phyloP scores from a whole-genome alignment of 2,329 filamentous ascomycete species.

The Diaporthe ilicicola region DNA sequence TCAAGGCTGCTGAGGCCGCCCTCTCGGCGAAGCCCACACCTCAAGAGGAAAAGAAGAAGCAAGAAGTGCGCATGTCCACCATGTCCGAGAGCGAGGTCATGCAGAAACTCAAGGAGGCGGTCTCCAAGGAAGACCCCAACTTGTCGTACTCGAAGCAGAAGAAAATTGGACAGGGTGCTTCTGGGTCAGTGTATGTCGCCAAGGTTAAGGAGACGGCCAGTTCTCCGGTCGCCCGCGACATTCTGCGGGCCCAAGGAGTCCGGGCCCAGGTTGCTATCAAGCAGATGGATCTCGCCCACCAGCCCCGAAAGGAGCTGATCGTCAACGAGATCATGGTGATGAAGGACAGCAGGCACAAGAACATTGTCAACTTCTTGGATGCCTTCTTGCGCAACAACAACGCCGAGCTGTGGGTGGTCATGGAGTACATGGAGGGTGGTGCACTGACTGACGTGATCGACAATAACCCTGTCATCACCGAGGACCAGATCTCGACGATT shows the following conservation, averaged over 20 bases:
- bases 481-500: constrained; percentile 98
- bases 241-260: constrained; percentile 81
- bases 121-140: constrained; percentile 94
- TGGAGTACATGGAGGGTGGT: constrained; percentile 99
- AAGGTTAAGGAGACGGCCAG: constrained; percentile 89
- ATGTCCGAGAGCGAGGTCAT: constrained; percentile 99
- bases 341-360: constrained; percentile 98
- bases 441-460: constrained; percentile 98
- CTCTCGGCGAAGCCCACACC: constrained; percentile 82
- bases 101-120: constrained; percentile 91
- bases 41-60: constrained; percentile 81
- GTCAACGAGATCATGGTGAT: constrained; percentile 99
- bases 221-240: constrained; percentile 80
- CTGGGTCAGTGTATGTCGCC: constrained; percentile 96
- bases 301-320: constrained; percentile 96
- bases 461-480: constrained; percentile 92
- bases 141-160: constrained; percentile 98
- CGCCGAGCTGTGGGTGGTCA: constrained; percentile 97
- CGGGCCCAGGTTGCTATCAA: constrained; percentile 97
- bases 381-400: constrained; percentile 96
- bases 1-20: constrained; percentile 90
- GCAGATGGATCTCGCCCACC: constrained; percentile 98
- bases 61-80: constrained; percentile 97
- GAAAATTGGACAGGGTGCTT: constrained; percentile 98
- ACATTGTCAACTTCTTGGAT: constrained; percentile 99